A percentile compares a stretch with the other conserved stretches of the same genome.
These are phyloP conservation scores for Cercospora sojina DNA, from an alignment of 2,329 filamentous ascomycete species.

Conservation along the genomic window DNA sequence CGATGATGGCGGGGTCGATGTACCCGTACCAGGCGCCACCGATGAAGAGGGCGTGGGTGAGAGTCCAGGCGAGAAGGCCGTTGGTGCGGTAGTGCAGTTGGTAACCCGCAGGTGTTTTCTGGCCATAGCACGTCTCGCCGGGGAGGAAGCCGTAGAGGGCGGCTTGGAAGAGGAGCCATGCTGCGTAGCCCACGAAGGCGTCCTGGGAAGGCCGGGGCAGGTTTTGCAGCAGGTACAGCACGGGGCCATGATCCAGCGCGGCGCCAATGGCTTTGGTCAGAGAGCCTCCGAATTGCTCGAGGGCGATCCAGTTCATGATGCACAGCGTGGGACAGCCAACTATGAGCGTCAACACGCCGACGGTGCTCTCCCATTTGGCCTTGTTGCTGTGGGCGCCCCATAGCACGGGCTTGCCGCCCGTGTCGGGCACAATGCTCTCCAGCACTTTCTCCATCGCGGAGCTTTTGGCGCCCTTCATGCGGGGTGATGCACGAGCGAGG, in stretches of 20 bases:
- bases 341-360: conserved; percentile 12
- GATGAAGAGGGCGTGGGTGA: conserved; percentile 21
- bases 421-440: conserved; percentile 15
- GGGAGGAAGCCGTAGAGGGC: conserved; percentile 14
- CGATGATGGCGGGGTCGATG: conserved; percentile 20
- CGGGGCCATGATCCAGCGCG: conserved; percentile 11
- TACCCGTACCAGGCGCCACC: conserved; percentile 14
- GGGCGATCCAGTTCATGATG: conserved; percentile 16
- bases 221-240: conserved; percentile 8
- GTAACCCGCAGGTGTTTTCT: conserved; percentile 16
- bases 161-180: conserved; percentile 17
- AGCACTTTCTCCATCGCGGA: conserved; percentile 17
- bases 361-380: conserved; percentile 16
- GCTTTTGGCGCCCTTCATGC: conserved; percentile 11
- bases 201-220: conserved; percentile 10
- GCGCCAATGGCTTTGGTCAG: conserved; percentile 4
- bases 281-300: conserved; percentile 16
- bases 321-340: conserved; percentile 15
- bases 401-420: conserved; percentile 11
- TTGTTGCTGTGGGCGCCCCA: conserved; percentile 18
- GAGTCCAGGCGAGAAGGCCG: conserved; percentile 21
- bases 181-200: conserved; percentile 12
- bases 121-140: conserved; percentile 13
- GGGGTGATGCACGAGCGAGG: neutral
- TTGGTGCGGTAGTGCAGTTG: conserved; percentile 18